These are phyloP conservation scores for Xerocomus potaroensis DNA, from an alignment of 768 basidiomycete species.

Conservation along the genomic window DNA sequence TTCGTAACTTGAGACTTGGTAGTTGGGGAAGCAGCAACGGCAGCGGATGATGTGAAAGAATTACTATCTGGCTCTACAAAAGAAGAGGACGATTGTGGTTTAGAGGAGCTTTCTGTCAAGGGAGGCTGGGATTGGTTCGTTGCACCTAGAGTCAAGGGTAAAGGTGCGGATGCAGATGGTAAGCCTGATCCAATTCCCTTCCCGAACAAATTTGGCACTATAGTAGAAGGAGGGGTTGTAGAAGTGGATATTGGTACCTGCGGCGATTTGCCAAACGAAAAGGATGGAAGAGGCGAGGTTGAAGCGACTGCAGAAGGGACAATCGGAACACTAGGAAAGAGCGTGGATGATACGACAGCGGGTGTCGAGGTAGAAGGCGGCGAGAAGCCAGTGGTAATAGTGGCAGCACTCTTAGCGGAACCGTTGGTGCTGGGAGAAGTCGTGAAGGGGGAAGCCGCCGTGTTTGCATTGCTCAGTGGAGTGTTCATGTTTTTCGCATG, in stretches of 20 bases:
- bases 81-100: constrained; percentile 8
- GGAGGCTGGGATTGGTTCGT: constrained; percentile 10
- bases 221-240: constrained; percentile 2
- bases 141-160: constrained; percentile 2
- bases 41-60: constrained; percentile 22
- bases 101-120: constrained; percentile 8
- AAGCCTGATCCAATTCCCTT: constrained; percentile 22
- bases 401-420: constrained; percentile 5
- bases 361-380: constrained; percentile 25
- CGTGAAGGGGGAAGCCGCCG: constrained; percentile 14
- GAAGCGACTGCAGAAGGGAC: constrained; percentile 12
- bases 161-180: constrained; percentile 4
- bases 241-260: constrained; percentile 8
- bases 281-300: constrained; percentile 6
- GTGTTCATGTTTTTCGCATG: constrained; percentile 1
- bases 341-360: constrained; percentile 13
- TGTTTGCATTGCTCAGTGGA: constrained; percentile 13
- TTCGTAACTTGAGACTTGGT: constrained; percentile 16
- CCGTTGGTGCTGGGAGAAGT: constrained; percentile 3
- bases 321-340: constrained; percentile 6
- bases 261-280: constrained; percentile 16
- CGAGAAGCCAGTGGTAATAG: constrained; percentile 19
- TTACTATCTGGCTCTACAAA: constrained; percentile 18
- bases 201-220: constrained; percentile 29
- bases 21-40: constrained; percentile 3